Conservation (phyloP, 2,329 filamentous ascomycete genomes). For the Lachnellula hyalina region DNA sequence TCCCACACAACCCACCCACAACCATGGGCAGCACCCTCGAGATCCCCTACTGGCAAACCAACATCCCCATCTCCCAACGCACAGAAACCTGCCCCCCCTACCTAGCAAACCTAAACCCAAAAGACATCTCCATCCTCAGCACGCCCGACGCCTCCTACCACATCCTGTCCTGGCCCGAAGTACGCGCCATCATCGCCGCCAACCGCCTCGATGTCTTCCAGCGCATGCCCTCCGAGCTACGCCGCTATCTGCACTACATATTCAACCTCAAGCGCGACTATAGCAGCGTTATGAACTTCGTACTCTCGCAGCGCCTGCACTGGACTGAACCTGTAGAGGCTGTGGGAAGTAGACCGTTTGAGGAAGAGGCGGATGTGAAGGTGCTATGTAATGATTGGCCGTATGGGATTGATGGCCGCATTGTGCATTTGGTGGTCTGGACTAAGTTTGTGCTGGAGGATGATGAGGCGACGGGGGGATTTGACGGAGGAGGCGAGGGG, state of each 20-base stretch:
- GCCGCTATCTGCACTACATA: constrained; percentile 70
- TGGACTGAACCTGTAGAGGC: constrained; percentile 55
- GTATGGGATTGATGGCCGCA: constrained; percentile 73
- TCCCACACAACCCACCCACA: neutral
- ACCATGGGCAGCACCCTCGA: constrained; percentile 24
- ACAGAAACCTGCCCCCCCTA: constrained; percentile 66
- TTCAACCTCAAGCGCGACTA: constrained; percentile 58
- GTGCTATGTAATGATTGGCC: constrained; percentile 91
- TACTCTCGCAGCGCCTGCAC: constrained; percentile 62
- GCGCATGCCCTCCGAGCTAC: constrained; percentile 68
- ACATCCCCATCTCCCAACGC: constrained; percentile 59
- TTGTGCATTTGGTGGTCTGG: constrained; percentile 87
- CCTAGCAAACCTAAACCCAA: constrained; percentile 56
- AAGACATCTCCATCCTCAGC: constrained; percentile 65
- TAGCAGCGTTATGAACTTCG: constrained; percentile 73
- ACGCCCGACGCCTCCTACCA: constrained; percentile 64
- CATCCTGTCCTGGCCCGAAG: constrained; percentile 63
- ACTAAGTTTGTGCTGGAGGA: constrained; percentile 79
- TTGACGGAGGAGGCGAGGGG: constrained; percentile 58
- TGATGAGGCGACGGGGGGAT: constrained; percentile 50
- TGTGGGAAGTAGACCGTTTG: constrained; percentile 27
- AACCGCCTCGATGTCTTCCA: constrained; percentile 75
- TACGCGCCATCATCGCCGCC: constrained; percentile 50
- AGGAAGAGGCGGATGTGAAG: constrained; percentile 51
- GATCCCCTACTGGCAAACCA: constrained; percentile 75